A percentile compares a stretch with the other conserved stretches of the same genome.
phyloP scores from a whole-genome alignment of 2,329 filamentous ascomycete species.

The Diaporthe helianthi region DNA sequence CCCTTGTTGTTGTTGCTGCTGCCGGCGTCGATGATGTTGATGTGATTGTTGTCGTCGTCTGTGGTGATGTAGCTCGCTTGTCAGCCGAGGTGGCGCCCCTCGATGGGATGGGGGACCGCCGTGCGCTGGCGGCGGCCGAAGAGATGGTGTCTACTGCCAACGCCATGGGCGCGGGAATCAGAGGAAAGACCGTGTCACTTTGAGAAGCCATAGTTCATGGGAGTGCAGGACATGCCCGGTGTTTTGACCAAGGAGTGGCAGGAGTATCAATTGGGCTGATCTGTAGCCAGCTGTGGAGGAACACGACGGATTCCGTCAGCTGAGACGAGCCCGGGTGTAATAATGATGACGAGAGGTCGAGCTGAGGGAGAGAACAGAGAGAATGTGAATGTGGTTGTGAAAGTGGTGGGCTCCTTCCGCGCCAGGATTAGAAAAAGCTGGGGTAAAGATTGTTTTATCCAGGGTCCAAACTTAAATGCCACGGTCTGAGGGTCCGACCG shows the following conservation, averaged over 20 bases:
- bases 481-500: constrained; percentile 20
- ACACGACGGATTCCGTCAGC: background rate
- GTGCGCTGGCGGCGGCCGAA: constrained; percentile 23
- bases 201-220: constrained; percentile 27
- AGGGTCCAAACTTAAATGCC: constrained; percentile 20
- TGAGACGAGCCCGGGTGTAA: background rate
- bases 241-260: background rate
- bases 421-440: constrained; percentile 15
- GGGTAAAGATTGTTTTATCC: constrained; percentile 20
- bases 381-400: background rate
- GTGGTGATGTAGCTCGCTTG: background rate
- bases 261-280: background rate
- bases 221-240: background rate
- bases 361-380: background rate
- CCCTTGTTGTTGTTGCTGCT: background rate
- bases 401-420: constrained; percentile 1
- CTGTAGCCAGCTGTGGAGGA: background rate
- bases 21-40: background rate
- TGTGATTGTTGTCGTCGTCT: too few species aligned
- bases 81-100: background rate
- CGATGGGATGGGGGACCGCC: constrained; percentile 1
- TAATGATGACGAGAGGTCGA: constrained; percentile 8
- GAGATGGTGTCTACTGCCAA: constrained; percentile 30
- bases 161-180: constrained; percentile 34
- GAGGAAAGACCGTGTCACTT: constrained; percentile 17